A percentile compares a stretch with the other conserved stretches of the same genome.
Conservation (phyloP, 768 basidiomycete species). For the Scleroderma bovista region DNA sequence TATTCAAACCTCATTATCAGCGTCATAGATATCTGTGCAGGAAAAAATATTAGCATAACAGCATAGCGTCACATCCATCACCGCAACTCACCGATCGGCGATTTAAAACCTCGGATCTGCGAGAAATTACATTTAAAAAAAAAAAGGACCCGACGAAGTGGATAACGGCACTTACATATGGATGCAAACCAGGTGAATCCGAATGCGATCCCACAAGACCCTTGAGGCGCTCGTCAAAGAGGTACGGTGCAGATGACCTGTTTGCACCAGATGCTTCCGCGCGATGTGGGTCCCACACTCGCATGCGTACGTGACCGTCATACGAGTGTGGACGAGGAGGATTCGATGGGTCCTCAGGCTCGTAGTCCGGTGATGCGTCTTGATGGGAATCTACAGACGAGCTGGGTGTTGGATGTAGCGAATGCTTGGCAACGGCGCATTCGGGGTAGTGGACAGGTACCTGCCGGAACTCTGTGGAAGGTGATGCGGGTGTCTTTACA, state of each 20-base stretch:
- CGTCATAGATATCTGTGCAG: conserved; percentile 24
- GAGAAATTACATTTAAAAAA: no score
- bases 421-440: conserved; percentile 19
- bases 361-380: conserved; percentile 36
- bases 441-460: conserved; percentile 2
- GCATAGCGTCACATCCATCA: not conserved
- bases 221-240: conserved; percentile 25
- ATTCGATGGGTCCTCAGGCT: conserved; percentile 27
- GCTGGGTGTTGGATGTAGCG: conserved; percentile 18
- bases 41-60: conserved; percentile 3
- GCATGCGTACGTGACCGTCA: conserved; percentile 22
- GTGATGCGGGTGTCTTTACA: conserved; percentile 25
- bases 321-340: conserved; percentile 9
- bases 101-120: conserved; percentile 26
- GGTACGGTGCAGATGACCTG: conserved; percentile 14
- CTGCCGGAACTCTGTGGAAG: conserved; percentile 17
- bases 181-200: conserved; percentile 20
- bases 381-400: conserved; percentile 20
- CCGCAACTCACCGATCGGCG: conserved; percentile 25
- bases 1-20: conserved; percentile 14
- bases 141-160: no score
- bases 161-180: conserved; percentile 21
- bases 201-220: conserved; percentile 25
- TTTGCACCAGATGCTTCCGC: conserved; percentile 5
- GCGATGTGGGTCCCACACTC: conserved; percentile 14